Evolutionary conservation across 495 filamentous ascomycete species (phyloP), one percentile per base, ranked within the genome.

Genomic region (Entonaema liquescens): DNA sequence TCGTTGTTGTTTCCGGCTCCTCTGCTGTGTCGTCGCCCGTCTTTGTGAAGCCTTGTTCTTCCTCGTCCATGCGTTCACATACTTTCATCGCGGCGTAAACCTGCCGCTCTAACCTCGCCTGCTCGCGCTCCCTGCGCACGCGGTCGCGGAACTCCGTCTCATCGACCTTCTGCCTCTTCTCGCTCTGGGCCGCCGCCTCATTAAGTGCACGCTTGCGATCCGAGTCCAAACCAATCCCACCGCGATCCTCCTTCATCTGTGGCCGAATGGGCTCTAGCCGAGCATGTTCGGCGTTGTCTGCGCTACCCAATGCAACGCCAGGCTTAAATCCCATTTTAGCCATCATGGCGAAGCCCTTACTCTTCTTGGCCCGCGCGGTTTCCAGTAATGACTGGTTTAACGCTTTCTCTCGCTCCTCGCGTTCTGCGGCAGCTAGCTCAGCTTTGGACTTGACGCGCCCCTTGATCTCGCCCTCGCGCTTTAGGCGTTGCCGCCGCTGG

Each of bases 271-370:
- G 93, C 77, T 94, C 70, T 7, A 73, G 79, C 17, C 68, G 31
- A 8, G 78, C 21, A 62, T 50, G 15, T 33, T 36, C 57, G 19
- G 62, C 33, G 33, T 67, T 75, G 26, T 75, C 78, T 60, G 66
- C 69, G 71, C 89, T 90, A 0, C 95, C 93, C 3, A 97, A 84
- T 19, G 56, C 56, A 0, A 87, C 84, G 56, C 88, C 87, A 13
- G 91, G 91, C 67, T 88, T 91, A 80, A 94, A 99, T 6, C 95
- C 95, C 83, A 99, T 90, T 78, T 91, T 93, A n/a, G 92, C 89
- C 94, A 99, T 95, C 93, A 99, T 97, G 63, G 92, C 84, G 61
- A 94, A 89, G 2, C 95, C 95, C 78, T 98, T 99, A 79, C 86
- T 91, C 57, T 83, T 82, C 26, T 75, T 52, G 15, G 80, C 79